Evolutionary conservation across 495 filamentous ascomycete species (phyloP).

Genomic region (Parathielavia appendiculata): DNA sequence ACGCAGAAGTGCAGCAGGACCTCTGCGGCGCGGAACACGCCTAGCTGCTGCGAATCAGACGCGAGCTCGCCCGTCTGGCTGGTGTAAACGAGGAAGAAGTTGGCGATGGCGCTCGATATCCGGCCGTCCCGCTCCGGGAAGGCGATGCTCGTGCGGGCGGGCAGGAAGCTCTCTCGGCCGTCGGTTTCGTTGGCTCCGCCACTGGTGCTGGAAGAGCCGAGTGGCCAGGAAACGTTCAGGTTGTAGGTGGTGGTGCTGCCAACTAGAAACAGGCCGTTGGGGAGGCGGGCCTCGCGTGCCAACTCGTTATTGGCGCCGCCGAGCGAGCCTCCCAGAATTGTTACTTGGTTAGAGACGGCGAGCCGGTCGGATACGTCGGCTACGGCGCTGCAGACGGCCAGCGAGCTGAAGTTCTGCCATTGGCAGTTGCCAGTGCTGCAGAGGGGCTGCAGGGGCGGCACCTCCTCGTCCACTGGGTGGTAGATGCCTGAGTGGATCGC

Average conservation of each 20-base stretch:
- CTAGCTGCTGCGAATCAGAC: background rate
- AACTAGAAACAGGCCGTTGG: slow-evolving; percentile 24
- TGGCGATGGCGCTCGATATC: slow-evolving; percentile 20
- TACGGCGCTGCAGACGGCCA: slow-evolving; percentile 42
- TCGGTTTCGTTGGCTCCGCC: background rate
- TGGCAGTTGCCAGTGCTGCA: slow-evolving; percentile 46
- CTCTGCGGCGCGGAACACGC: slow-evolving; percentile 25
- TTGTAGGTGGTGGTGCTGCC: slow-evolving; percentile 20
- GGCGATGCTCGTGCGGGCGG: slow-evolving; percentile 16
- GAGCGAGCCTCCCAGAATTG: background rate
- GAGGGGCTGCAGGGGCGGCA: slow-evolving; percentile 19
- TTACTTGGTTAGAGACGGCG: slow-evolving; percentile 15
- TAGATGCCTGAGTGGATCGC: slow-evolving; percentile 41
- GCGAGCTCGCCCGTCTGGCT: slow-evolving; percentile 13
- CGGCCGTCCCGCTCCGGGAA: slow-evolving; percentile 20
- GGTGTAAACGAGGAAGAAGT: slow-evolving; percentile 28
- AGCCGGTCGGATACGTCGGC: slow-evolving; percentile 35
- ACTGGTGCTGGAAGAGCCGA: background rate
- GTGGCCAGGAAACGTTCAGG: slow-evolving; percentile 26
- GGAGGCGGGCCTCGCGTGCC: slow-evolving; percentile 21
- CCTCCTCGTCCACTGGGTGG: slow-evolving; percentile 24
- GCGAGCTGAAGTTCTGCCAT: slow-evolving; percentile 39
- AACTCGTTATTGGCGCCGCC: background rate
- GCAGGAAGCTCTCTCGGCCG: slow-evolving; percentile 16
- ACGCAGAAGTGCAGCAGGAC: slow-evolving; percentile 30